Evolutionary conservation across 2,329 filamentous ascomycete species (phyloP), one percentile per base, ranked within the genome.

Genomic region (Arthroderma sp.): DNA sequence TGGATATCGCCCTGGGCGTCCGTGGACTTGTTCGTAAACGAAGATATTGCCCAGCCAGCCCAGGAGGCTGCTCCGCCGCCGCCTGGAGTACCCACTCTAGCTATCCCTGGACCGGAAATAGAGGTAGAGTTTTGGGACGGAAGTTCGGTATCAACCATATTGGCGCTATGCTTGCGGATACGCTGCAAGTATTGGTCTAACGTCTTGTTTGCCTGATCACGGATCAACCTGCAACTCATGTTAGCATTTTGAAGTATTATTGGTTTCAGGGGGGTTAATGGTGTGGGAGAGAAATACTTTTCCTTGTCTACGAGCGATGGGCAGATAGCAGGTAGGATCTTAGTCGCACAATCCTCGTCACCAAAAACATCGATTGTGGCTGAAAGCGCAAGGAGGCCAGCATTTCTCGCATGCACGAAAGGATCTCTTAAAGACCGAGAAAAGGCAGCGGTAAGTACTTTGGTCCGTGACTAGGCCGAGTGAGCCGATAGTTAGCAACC

Each of bases 21-120:
- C 1, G 86, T 81, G 8, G 96, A 63, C 57, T 94, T 95, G 65
- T 96, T 96, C 1, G 91, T 96, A 60, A 98, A 98, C 1, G 87
- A 95, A 0, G 91, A 96, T 44, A 98, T 95, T 1, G 91, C 91
- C 91, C 91, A 98, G 8, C 91, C 91, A 1, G 91, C 79, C 91
- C 91, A 96, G 2, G 80, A 79, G 22, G 74, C 70, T 15, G 42
- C n/a, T 15, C 31, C 36, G 44, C 81, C 74, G 34, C 73, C 76
- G 48, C 86, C 83, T 1, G 86, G 81, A 1, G 84, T 91, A 50
- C 82, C 80, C 72, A 94, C 91, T 31, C 86, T 77, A 1, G 85
- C 82, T 1, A 75, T 73, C 15, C 64, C 58, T 36, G 66, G 62
- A 9, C 59, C 61, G 29, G 64, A 60, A 27, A 53, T 50, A 27